Base-by-base conservation (phyloP, 257 asterid species). In the Vinca minor region DNA sequence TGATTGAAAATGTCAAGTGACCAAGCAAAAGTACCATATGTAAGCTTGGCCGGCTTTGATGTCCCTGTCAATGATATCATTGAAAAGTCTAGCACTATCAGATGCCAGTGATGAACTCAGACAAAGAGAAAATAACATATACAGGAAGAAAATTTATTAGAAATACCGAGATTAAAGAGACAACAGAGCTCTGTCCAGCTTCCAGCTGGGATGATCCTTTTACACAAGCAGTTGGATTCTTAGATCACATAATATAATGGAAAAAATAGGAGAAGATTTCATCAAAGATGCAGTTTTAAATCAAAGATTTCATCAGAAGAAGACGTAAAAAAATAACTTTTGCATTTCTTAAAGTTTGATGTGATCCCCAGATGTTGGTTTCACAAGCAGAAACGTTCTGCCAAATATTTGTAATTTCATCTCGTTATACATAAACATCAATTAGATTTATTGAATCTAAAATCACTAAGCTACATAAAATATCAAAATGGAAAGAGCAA, bases 1-100 rank as follows among this genome's bases (percentile, higher is more conserved):
- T 13, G 47, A 71, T 64, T 18, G 74, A 69, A 59, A 49, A 20
- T 48, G 68, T 72, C 76, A 53, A 60, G 60, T 41, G 46, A 38
- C 38, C 31, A 63, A 41, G 64, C 70, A 48, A 31, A 28, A 35
- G 56, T 10, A 21, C 54, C 57, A 9, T 0, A 17, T 13, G 41
- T 57, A 58, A 34, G 6, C 35, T 65, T 29, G 26, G 48, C 41
- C 41, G 41, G 66, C 72, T 64, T 63, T 32, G 20, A 34, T 21
- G 49, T 57, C 39, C 46, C 41, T 26, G 8, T 28, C 36, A 23
- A 21, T 2, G 35, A 10, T 5, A 42, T 62, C 35, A 62, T 28
- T 26, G 54, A 42, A 62, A 5, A 61, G 1, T 42, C 35, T 12
- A 5, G 23, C 14, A 35, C 35, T 53, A 6, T 18, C 35, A 52